These are phyloP conservation scores for Bipolaris cookei DNA, from an alignment of 2,329 filamentous ascomycete species.

Conservation along the genomic window DNA sequence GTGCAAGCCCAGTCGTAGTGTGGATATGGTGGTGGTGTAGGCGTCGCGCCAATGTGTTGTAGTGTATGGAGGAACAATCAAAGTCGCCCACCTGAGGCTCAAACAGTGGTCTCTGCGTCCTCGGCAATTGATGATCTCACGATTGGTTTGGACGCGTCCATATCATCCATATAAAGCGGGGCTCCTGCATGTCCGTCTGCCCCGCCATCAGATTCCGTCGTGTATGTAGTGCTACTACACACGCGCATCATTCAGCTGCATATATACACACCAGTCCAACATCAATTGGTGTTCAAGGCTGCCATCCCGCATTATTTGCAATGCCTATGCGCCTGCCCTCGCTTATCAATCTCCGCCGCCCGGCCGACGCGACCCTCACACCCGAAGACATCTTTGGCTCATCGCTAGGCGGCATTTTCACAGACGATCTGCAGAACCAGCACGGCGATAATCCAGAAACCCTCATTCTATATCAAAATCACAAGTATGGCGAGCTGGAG, in stretches of 20 bases:
- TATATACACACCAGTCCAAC: neutral
- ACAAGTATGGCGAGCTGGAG: constrained; percentile 42
- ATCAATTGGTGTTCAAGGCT: neutral
- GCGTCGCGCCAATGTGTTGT: neutral
- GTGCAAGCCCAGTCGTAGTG: neutral
- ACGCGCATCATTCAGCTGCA: constrained; percentile 1
- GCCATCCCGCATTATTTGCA: neutral
- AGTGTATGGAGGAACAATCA: neutral
- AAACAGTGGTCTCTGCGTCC: constrained; percentile 9
- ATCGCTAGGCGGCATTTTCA: constrained; percentile 69
- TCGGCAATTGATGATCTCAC: constrained; percentile 33
- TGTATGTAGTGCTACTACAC: neutral
- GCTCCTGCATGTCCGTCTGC: neutral
- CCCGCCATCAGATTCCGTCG: constrained; percentile 1
- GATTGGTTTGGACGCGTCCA: constrained; percentile 15
- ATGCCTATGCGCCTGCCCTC: constrained; percentile 36
- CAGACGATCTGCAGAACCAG: constrained; percentile 69
- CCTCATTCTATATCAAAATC: constrained; percentile 64
- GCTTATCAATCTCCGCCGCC: constrained; percentile 39
- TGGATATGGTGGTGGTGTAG: neutral
- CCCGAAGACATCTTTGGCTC: constrained; percentile 67
- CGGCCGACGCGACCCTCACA: constrained; percentile 36
- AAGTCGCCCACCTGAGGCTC: neutral
- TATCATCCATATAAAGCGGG: constrained; percentile 8
- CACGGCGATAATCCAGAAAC: constrained; percentile 67